These are phyloP conservation scores for Eimeria necatrix DNA, from an alignment of 169 alveolate species.

Conservation along the genomic window DNA sequence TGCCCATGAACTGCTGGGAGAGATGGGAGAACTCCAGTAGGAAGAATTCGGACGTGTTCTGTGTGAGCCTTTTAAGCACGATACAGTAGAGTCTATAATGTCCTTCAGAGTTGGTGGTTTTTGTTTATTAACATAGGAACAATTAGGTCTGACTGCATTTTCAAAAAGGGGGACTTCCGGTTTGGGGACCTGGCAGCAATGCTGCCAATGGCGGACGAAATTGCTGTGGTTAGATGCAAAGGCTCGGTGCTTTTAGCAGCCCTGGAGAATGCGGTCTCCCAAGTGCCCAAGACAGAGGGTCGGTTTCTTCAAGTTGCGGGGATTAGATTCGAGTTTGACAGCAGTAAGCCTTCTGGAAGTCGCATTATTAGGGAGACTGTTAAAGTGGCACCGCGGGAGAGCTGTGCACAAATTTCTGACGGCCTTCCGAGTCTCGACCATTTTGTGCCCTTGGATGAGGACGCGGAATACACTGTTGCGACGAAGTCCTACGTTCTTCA, in stretches of 20 bases:
- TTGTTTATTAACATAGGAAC: constrained; percentile 84
- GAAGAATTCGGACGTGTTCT: too few species aligned
- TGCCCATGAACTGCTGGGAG: too few species aligned
- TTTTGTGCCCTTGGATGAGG: constrained; percentile 81
- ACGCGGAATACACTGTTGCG: constrained; percentile 81
- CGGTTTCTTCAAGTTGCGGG: constrained; percentile 92
- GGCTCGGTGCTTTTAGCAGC: constrained; percentile 86
- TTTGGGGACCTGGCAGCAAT: constrained; percentile 86
- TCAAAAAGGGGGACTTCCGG: constrained; percentile 88
- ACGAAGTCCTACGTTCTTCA: constrained; percentile 77
- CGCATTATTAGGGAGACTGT: constrained; percentile 86
- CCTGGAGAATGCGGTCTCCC: constrained; percentile 89
- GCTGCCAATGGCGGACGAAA: constrained; percentile 91
- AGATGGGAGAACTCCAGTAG: too few species aligned
- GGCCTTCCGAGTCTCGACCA: constrained; percentile 52
- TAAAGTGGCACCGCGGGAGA: constrained; percentile 66
- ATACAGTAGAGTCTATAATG: too few species aligned
- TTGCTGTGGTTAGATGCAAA: constrained; percentile 86
- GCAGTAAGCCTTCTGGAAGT: constrained; percentile 84
- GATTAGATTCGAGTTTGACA: constrained; percentile 80
- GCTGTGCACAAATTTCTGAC: constrained; percentile 8
- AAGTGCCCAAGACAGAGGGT: constrained; percentile 92
- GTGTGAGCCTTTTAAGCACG: too few species aligned
- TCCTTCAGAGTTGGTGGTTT: neutral
- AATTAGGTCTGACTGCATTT: constrained; percentile 90